Evolutionary conservation across 2,329 filamentous ascomycete genomes (phyloP).

Genomic region (Chaetoscypha palmicola): DNA sequence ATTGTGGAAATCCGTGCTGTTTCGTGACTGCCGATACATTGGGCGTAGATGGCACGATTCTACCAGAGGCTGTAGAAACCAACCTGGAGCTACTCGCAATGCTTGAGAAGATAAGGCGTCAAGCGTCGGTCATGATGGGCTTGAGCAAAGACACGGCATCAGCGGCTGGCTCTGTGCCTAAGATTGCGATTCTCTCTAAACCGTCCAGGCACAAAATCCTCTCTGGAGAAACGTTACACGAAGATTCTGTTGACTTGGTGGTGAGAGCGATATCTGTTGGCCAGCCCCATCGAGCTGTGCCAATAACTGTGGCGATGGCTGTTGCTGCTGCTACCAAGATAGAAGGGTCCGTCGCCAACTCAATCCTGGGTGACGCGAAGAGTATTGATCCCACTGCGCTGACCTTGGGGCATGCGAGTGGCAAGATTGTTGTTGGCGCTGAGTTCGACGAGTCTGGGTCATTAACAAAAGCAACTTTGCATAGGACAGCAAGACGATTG

Average conservation of each 20-base stretch:
- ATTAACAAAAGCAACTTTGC: conserved; percentile 37
- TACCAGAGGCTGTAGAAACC: conserved; percentile 47
- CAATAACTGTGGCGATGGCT: conserved; percentile 47
- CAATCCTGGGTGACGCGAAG: too few relatives aligned
- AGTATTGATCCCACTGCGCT: conserved; percentile 30
- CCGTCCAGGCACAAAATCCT: conserved; percentile 34
- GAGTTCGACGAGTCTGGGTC: conserved; percentile 32
- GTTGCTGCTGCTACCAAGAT: conserved; percentile 42
- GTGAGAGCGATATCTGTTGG: conserved; percentile 48
- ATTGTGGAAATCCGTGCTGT: conserved; percentile 57
- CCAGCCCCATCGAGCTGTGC: conserved; percentile 49
- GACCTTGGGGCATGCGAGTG: conserved; percentile 40
- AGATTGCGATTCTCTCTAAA: conserved; percentile 50
- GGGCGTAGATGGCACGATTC: conserved; percentile 41
- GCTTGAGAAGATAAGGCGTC: conserved; percentile 49
- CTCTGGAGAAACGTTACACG: conserved; percentile 32
- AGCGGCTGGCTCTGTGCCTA: conserved; percentile 54
- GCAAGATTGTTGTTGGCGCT: conserved; percentile 38
- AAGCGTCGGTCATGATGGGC: conserved; percentile 55
- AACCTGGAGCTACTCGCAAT: conserved; percentile 37
- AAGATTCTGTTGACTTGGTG: conserved; percentile 32
- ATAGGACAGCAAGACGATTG: conserved; percentile 40
- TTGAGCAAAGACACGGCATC: conserved; percentile 37
- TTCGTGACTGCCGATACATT: conserved; percentile 52
- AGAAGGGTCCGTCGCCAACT: conserved; percentile 34